Evolutionary conservation across 345 rosid species (phyloP).

Genomic region (Brassica incana): DNA sequence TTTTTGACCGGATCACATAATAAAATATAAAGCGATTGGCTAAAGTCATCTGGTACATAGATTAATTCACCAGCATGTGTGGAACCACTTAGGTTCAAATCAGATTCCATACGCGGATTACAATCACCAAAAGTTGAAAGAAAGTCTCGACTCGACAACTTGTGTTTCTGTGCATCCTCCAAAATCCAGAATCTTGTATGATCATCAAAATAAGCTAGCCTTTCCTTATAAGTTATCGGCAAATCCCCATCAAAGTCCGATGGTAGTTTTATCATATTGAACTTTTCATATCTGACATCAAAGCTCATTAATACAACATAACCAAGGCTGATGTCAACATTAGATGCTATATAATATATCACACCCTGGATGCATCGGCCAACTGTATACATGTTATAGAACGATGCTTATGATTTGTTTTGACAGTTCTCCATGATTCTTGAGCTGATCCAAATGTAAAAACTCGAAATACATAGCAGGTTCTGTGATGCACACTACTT

Average conservation of each 20-base stretch:
- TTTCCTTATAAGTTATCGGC: not conserved
- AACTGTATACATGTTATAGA: not conserved
- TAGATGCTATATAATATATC: not conserved
- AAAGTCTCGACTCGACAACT: not conserved
- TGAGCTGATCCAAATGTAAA: not conserved
- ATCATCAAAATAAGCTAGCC: not conserved
- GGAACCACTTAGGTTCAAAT: not conserved
- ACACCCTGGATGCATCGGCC: not conserved
- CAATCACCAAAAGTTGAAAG: not conserved
- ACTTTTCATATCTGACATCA: not conserved
- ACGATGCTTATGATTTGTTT: not conserved
- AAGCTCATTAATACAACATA: not conserved
- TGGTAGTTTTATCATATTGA: not conserved
- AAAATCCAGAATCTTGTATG: not conserved
- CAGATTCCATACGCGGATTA: not conserved
- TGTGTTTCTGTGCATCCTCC: not conserved
- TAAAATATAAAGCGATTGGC: not conserved
- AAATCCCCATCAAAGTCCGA: not conserved
- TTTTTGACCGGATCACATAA: conserved; percentile 3
- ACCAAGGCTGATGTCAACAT: not conserved
- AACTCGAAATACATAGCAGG: not conserved
- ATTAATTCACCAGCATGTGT: not conserved
- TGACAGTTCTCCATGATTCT: conserved; percentile 2
- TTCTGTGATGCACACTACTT: not conserved
- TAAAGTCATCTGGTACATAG: not conserved